Evolutionary conservation across 768 basidiomycete genomes (phyloP), one percentile per base, ranked within the genome.

Genomic region (Mycena vitilis): DNA sequence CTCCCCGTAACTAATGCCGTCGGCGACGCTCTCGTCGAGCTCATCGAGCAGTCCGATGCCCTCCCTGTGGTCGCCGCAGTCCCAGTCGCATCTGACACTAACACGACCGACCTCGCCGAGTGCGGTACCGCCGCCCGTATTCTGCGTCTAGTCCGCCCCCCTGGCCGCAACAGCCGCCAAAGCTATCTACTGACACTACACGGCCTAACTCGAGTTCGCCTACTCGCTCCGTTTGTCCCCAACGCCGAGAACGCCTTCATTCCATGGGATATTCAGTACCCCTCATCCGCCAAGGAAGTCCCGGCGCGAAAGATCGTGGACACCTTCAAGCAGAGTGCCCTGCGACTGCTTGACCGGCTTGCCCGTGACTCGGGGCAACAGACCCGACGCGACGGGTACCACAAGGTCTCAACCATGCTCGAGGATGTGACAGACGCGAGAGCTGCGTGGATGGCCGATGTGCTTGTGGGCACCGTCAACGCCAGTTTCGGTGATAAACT

Each of bases 381-480:
- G 57, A 77, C 84, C 30, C 83, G 88, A 65, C 87, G 87, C 65
- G 93, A 94, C 40, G 88, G 87, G 9, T 94, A 90, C 79, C 77
- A 84, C 73, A 91, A 90, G 78, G 88, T 93, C 60, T 84, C 90
- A 4, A 81, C 80, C 38, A 91, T 94, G 87, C 81, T 94, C 12
- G 92, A 94, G 66, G 91, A 95, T 44, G 84, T 90, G 18, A 85
- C 89, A 0, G 85, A 87, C 71, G 84, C 86, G 11, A 81, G 88
- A 36, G 87, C 89, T 0, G 85, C 88, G 5, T 92, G 90, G 88
- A 89, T 94, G 85, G 91, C 92, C 0, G 93, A 95, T 73, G 88
- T 93, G 15, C 84, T 95, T 40, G 84, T 94, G 18, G 85, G 90
- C 12, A 84, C 80, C n/a, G 78, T 91, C 22, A 86, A 88, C 59